Conservation (phyloP, 805 yeast species). For the Zygosaccharomyces gambellarensis region DNA sequence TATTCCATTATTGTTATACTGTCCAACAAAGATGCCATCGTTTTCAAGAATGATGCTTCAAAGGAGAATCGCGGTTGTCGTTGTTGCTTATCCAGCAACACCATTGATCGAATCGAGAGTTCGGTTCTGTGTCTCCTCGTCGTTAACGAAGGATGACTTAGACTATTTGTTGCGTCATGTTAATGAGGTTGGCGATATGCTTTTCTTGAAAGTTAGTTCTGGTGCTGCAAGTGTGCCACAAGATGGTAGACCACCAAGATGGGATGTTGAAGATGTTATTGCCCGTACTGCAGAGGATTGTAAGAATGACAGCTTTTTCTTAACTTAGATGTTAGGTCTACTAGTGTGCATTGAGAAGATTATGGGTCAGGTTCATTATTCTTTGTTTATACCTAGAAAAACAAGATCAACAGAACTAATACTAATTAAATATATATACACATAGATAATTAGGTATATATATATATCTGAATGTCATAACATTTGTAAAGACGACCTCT, state of each 20-base stretch:
- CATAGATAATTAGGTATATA: background rate
- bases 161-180: conserved; percentile 70
- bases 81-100: conserved; percentile 97
- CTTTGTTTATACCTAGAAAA: background rate
- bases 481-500: background rate
- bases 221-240: conserved; percentile 63
- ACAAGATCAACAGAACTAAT: no score
- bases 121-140: conserved; percentile 86
- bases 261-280: conserved; percentile 74
- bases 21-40: conserved; percentile 94
- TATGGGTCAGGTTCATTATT: background rate
- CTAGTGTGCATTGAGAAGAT: background rate
- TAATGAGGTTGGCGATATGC: conserved; percentile 71
- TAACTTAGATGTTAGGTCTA: conserved; percentile 11
- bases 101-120: conserved; percentile 86
- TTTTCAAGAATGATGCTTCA: conserved; percentile 76
- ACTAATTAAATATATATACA: background rate
- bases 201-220: conserved; percentile 70
- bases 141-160: conserved; percentile 89
- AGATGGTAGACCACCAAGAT: conserved; percentile 66
- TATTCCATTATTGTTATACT: conserved; percentile 77
- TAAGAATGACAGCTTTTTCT: conserved; percentile 38
- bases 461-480: background rate
- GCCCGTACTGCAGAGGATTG: conserved; percentile 66
- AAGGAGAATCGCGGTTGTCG: conserved; percentile 84